Evolutionary conservation across 176 grass and related monocot species (phyloP), one percentile per base, ranked within the genome.

Genomic region (Carex kokanica): DNA sequence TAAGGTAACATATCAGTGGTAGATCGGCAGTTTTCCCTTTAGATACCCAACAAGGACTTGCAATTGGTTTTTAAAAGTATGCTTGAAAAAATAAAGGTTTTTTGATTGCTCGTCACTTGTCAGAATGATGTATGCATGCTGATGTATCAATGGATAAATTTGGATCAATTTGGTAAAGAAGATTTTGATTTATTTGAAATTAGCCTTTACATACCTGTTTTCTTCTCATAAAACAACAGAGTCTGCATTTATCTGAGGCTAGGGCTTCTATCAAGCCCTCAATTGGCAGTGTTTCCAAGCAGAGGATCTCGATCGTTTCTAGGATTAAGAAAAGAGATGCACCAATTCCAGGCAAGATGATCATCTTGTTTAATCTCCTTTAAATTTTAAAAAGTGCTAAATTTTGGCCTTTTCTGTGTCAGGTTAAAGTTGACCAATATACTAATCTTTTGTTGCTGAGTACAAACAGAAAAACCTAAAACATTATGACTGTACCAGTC

Each of bases 241-340:
- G 78, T 24, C 40, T 98, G 53, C 95, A 95, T 77, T 90, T 95
- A 84, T 95, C 95, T 75, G 92, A 88, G 36, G 90, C 95, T 86
- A 94, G 92, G 88, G 89, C 95, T 69, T 95, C 95, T 25, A 79
- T 81, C 45, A 91, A 78, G 77, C 74, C 64, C 8, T 55, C 45
- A 66, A 83, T 82, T 67, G 41, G 80, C 79, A 25, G 81, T n/a
- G 66, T 38, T 16, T n/a, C 32, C 17, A 74, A 70, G 65, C 82
- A 74, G 27, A 74, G 64, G 66, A 56, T 84, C 53, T 82, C 81
- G 34, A 63, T 85, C 32, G 77, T 70, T 83, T 47, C 29, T 6
- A 82, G 9, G 59, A 49, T 82, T 66, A 82, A 64, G 59, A 84
- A 86, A 83, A 85, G 59, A 78, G 92, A 94, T 86, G 84, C 43